These are phyloP conservation scores for Austroboletus novae-zelandiae DNA, from an alignment of 1,284 basidiomycete species.

Conservation along the genomic window DNA sequence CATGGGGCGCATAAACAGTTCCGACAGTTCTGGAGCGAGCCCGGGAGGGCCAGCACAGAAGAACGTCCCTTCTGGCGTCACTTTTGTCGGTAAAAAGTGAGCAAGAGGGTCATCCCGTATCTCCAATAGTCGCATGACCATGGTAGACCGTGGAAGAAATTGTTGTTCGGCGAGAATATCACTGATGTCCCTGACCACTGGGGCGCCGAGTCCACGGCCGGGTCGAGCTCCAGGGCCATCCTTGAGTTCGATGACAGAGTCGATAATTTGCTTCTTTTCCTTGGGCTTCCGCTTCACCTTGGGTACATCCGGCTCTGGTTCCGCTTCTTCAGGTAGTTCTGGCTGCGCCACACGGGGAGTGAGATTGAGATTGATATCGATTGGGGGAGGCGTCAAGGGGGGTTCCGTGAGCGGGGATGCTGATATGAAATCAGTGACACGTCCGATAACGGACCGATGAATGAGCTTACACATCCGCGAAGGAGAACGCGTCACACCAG, in stretches of 20 bases:
- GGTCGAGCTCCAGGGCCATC: conserved; percentile 64
- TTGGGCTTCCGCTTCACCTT: conserved; percentile 55
- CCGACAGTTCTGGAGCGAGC: conserved; percentile 74
- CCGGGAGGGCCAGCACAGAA: conserved; percentile 83
- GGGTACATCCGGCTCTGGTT: conserved; percentile 29
- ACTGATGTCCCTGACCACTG: conserved; percentile 64
- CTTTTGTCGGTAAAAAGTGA: conserved; percentile 81
- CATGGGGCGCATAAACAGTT: conserved; percentile 82
- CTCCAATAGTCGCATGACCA: conserved; percentile 78
- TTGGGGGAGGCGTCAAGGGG: conserved; percentile 65
- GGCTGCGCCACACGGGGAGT: conserved; percentile 44
- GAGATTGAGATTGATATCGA: conserved; percentile 36
- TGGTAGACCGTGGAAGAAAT: conserved; percentile 79
- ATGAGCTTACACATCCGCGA: conserved; percentile 66
- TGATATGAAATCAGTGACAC: conserved; percentile 28
- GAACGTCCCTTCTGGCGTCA: conserved; percentile 66
- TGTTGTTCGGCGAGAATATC: conserved; percentile 76
- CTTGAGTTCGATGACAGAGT: conserved; percentile 81
- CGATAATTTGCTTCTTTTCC: conserved; percentile 79
- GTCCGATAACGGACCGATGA: not conserved
- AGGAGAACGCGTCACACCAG: conserved; percentile 54
- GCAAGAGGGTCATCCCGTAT: conserved; percentile 83
- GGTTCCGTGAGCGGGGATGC: conserved; percentile 73
- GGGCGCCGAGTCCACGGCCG: conserved; percentile 51
- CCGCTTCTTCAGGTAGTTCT: conserved; percentile 38